Evolutionary conservation across 208 protist species (phyloP), one percentile per base, ranked within the genome.

Genomic region (Trypanosomatidae sp.): DNA sequence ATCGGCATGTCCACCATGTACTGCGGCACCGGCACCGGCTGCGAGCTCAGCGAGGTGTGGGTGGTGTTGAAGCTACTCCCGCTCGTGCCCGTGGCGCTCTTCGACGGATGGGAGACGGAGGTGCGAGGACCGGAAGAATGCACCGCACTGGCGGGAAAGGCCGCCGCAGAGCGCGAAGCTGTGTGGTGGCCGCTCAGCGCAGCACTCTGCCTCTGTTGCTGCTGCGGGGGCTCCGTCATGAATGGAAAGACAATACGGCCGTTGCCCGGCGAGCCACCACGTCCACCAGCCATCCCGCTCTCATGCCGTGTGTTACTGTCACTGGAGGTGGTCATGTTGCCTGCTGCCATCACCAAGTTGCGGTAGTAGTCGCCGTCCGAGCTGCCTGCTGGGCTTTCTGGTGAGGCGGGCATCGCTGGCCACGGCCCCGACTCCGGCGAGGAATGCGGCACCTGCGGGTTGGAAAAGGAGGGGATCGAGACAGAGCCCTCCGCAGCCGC

Each of bases 311-410:
- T n/a, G n/a, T n/a, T n/a, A n/a, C n/a, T n/a, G n/a, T n/a, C n/a
- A n/a, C n/a, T 77, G 15, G 73, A 71, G 12, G 66, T 71, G 25
- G 73, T 71, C 56, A 44, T 66, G 66, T 67, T 67, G 1, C 66
- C 73, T 2, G 66, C 33, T 0, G 73, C 28, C 4, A 46, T 19
- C 44, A 71, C n/a, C 12, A 52, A 30, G 1, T 60, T 46, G 41
- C 33, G 56, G 36, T 60, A 67, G 46, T 44, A 53, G 9, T 71
- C 65, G 36, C 65, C 60, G 0, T 67, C 73, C 1, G 66, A 25
- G 56, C 46, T 60, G 17, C 10, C 46, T 4, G 53, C 25, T 19
- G 36, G 1, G 0, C 1, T 3, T 39, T 0, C 36, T 3, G 36
- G 36, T 3, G 36, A 39, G 36, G 2, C 36, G 0, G 2, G 36